phyloP scores from a whole-genome alignment of 331 rosid genomes.

The Cydonia oblonga region DNA sequence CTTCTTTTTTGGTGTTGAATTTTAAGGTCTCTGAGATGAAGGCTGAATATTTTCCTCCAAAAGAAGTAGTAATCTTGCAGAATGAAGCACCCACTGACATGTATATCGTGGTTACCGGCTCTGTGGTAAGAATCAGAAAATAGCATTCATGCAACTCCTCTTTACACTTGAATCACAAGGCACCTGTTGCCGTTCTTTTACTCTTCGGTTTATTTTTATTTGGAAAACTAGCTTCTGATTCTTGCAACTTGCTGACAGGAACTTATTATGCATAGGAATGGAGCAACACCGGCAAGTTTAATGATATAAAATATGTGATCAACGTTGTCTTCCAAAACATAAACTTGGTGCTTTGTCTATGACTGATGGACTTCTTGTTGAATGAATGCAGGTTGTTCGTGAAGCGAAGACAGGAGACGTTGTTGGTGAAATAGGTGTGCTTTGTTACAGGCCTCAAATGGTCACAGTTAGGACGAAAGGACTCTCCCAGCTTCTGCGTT shows the following conservation, averaged over 20 bases:
- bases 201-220: neutral
- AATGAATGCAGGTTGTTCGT: constrained; percentile 40
- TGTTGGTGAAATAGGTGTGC: constrained; percentile 70
- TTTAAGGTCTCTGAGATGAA: constrained; percentile 65
- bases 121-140: constrained; percentile 32
- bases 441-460: constrained; percentile 66
- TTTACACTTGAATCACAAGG: neutral
- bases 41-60: constrained; percentile 79
- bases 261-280: constrained; percentile 22
- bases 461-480: constrained; percentile 60
- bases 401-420: constrained; percentile 43
- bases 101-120: constrained; percentile 52
- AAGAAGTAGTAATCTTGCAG: constrained; percentile 56
- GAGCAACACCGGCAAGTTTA: constrained; percentile 43
- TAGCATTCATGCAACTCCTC: neutral
- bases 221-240: neutral
- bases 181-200: neutral
- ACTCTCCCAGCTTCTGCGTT: constrained; percentile 58
- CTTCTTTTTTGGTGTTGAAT: constrained; percentile 6
- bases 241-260: constrained; percentile 27
- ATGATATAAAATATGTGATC: neutral
- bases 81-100: constrained; percentile 68
- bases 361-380: neutral
- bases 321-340: neutral
- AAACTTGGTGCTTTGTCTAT: neutral